Evolutionary conservation across 192 early-diverging fungal genomes (phyloP).

Genomic region (Helicostylum pulchrum): DNA sequence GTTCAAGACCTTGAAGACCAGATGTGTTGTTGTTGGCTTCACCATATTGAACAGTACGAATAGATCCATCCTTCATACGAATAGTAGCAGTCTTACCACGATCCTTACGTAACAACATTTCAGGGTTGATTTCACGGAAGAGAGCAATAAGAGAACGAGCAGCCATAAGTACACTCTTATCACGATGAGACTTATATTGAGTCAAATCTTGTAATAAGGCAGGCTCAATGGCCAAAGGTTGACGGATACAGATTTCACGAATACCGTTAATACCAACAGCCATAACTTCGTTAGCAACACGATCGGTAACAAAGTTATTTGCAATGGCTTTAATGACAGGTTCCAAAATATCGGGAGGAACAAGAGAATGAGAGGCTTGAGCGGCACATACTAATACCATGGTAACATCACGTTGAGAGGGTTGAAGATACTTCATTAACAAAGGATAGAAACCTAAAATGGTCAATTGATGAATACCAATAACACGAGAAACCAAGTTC

Average conservation of each 20-base stretch:
- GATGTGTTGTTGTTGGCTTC: slow-evolving; percentile 54
- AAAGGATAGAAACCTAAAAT: slow-evolving; percentile 90
- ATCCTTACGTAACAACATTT: slow-evolving; percentile 89
- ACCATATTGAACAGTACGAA: slow-evolving; percentile 64
- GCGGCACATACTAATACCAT: slow-evolving; percentile 86
- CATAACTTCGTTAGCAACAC: slow-evolving; percentile 90
- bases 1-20: slow-evolving; percentile 80
- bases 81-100: slow-evolving; percentile 85
- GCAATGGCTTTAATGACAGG: slow-evolving; percentile 88
- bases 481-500: slow-evolving; percentile 92
- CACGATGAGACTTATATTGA: slow-evolving; percentile 87
- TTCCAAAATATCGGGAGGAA: slow-evolving; percentile 90
- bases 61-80: slow-evolving; percentile 52
- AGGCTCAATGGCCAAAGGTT: slow-evolving; percentile 87
- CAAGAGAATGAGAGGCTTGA: slow-evolving; percentile 87
- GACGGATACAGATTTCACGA: slow-evolving; percentile 83
- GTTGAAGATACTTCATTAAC: slow-evolving; percentile 91
- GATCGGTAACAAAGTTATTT: slow-evolving; percentile 95
- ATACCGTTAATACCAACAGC: slow-evolving; percentile 86
- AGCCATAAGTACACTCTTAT: slow-evolving; percentile 94
- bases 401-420: slow-evolving; percentile 92
- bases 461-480: slow-evolving; percentile 93
- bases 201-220: slow-evolving; percentile 86
- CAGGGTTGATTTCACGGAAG: slow-evolving; percentile 95
- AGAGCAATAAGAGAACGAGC: slow-evolving; percentile 85